These are phyloP conservation scores for Leccinum olivaceopallidum DNA, from an alignment of 768 basidiomycete genomes.

Conservation along the genomic window DNA sequence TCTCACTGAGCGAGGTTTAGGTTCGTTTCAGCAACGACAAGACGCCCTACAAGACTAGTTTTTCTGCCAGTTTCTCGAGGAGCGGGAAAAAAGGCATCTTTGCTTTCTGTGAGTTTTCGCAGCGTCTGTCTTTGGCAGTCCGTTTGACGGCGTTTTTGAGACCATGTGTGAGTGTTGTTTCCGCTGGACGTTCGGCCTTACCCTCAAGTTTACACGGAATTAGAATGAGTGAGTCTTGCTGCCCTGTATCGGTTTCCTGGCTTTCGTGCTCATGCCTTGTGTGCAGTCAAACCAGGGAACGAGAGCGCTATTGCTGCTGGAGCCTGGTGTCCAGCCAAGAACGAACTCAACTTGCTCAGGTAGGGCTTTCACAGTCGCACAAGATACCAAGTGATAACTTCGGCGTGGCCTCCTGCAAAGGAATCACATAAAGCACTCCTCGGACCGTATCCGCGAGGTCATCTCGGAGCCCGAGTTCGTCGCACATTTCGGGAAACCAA, in stretches of 20 bases:
- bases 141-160: slow-evolving; percentile 19
- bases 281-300: slow-evolving; percentile 62
- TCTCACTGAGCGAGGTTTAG: slow-evolving; percentile 37
- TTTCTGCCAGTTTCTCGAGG: slow-evolving; percentile 85
- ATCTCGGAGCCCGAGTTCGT: slow-evolving; percentile 75
- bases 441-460: slow-evolving; percentile 61
- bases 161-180: slow-evolving; percentile 20
- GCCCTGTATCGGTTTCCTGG: neutral
- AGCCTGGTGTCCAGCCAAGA: slow-evolving; percentile 74
- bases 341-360: slow-evolving; percentile 79
- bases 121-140: neutral
- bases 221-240: slow-evolving; percentile 23
- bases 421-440: slow-evolving; percentile 60
- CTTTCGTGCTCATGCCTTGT: slow-evolving; percentile 6
- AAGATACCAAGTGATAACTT: neutral
- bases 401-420: slow-evolving; percentile 31
- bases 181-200: neutral
- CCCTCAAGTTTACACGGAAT: neutral
- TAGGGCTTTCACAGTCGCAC: slow-evolving; percentile 24
- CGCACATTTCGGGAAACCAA: slow-evolving; percentile 70
- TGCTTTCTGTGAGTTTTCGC: slow-evolving; percentile 66
- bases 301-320: slow-evolving; percentile 79
- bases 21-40: slow-evolving; percentile 91
- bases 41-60: slow-evolving; percentile 88
- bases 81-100: slow-evolving; percentile 90